phyloP scores from a whole-genome alignment of 768 basidiomycete species.

The Phallus indusiatus region DNA sequence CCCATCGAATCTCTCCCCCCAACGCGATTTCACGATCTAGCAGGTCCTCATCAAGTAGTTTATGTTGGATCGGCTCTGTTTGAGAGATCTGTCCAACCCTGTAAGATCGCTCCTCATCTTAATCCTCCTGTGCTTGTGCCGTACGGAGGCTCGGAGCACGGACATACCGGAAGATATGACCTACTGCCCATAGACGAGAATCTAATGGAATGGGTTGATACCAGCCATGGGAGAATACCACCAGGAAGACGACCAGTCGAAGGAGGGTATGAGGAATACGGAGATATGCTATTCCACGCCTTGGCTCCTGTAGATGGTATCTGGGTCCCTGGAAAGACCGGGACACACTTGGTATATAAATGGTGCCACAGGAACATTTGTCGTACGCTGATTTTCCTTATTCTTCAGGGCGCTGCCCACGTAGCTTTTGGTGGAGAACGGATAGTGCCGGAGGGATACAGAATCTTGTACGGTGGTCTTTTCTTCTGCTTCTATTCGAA shows the following conservation, averaged over 20 bases:
- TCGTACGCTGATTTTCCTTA: background rate
- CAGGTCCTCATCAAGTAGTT: constrained; percentile 36
- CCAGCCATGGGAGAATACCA: constrained; percentile 53
- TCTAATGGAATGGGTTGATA: constrained; percentile 68
- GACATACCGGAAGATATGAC: constrained; percentile 61
- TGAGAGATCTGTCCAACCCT: constrained; percentile 61
- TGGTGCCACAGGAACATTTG: background rate
- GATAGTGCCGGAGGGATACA: constrained; percentile 29
- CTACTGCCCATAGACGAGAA: constrained; percentile 57
- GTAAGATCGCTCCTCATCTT: constrained; percentile 67
- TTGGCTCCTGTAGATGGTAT: constrained; percentile 40
- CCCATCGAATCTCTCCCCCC: constrained; percentile 33
- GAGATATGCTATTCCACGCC: constrained; percentile 60
- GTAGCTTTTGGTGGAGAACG: constrained; percentile 33
- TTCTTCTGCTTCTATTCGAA: background rate
- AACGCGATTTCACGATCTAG: constrained; percentile 48
- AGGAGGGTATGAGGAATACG: constrained; percentile 68
- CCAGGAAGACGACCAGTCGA: constrained; percentile 49
- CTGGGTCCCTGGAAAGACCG: constrained; percentile 66
- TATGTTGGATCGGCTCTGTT: constrained; percentile 71
- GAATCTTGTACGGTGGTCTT: constrained; percentile 29
- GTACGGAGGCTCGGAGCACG: constrained; percentile 51
- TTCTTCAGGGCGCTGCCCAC: constrained; percentile 31
- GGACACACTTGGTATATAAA: constrained; percentile 50
- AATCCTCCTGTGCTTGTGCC: constrained; percentile 43